Evolutionary conservation across 495 filamentous ascomycete genomes (phyloP).

Genomic region (Talaromyces liani): DNA sequence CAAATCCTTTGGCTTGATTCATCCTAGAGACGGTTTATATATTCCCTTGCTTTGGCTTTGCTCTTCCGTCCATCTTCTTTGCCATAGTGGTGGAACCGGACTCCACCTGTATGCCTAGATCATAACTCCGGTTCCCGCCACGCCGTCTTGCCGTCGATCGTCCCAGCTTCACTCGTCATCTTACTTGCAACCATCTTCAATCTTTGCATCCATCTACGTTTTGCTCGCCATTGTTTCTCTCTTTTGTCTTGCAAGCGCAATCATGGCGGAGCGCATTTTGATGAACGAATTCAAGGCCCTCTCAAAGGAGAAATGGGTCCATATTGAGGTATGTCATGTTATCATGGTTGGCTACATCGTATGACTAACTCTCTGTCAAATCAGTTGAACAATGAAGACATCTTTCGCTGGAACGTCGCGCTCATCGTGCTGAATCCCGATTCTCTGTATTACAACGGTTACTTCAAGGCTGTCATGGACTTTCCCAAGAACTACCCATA

Average conservation of each 20-base stretch:
- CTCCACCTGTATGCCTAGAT: not conserved
- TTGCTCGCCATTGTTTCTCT: not conserved
- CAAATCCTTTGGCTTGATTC: not conserved
- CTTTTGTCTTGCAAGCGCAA: not conserved
- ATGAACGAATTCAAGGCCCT: constrained; percentile 85
- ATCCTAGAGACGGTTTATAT: not conserved
- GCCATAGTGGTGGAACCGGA: not conserved
- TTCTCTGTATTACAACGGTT: constrained; percentile 85
- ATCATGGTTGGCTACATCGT: not conserved
- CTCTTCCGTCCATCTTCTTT: not conserved
- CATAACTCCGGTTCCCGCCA: not conserved
- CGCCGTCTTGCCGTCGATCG: not conserved
- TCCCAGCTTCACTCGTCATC: not conserved
- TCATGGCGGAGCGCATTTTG: constrained; percentile 61
- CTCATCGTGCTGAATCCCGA: constrained; percentile 89
- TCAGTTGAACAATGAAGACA: constrained; percentile 63
- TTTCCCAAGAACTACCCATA: constrained; percentile 90
- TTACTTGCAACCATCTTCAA: not conserved
- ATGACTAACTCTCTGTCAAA: not conserved
- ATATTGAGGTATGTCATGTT: constrained; percentile 60
- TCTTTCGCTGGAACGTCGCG: constrained; percentile 80
- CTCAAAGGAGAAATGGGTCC: constrained; percentile 83
- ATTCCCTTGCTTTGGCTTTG: not conserved
- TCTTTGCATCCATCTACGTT: not conserved
- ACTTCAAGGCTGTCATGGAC: constrained; percentile 81